Percentiles rank a stretch among this genome's conserved stretches.
Evolutionary conservation across 2,329 filamentous ascomycete genomes (phyloP).

Genomic region (Xylariaceae sp.): DNA sequence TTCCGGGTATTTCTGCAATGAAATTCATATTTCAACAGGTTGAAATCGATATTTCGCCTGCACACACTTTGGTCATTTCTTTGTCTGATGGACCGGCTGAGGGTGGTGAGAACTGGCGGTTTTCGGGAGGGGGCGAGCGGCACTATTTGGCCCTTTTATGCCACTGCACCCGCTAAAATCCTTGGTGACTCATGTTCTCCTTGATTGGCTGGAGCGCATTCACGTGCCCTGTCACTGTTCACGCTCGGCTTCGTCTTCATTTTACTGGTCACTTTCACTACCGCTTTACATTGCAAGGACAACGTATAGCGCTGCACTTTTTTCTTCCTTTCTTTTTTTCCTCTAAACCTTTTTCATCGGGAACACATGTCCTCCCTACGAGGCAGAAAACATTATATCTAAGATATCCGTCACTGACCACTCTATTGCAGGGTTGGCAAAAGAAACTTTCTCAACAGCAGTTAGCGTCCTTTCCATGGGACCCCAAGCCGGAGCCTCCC

Average conservation of each 20-base stretch:
- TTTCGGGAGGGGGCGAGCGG: slow-evolving; percentile 49
- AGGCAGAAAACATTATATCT: neutral
- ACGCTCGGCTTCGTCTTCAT: slow-evolving; percentile 18
- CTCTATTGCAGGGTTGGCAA: slow-evolving; percentile 78
- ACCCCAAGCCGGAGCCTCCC: slow-evolving; percentile 74
- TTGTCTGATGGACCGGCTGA: slow-evolving; percentile 36
- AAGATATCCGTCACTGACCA: slow-evolving; percentile 18
- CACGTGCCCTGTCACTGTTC: slow-evolving; percentile 30
- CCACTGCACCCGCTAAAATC: slow-evolving; percentile 26
- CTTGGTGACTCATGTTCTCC: slow-evolving; percentile 20
- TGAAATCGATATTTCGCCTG: neutral
- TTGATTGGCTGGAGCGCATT: slow-evolving; percentile 17
- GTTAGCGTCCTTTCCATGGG: slow-evolving; percentile 92
- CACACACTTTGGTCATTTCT: slow-evolving; percentile 9
- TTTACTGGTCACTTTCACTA: slow-evolving; percentile 19
- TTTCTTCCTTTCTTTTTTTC: neutral
- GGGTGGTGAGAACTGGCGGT: slow-evolving; percentile 43
- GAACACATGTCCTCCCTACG: neutral
- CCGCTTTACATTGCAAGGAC: slow-evolving; percentile 5
- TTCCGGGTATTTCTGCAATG: slow-evolving; percentile 1
- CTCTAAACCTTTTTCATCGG: too few species aligned
- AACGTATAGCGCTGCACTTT: neutral
- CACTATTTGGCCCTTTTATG: slow-evolving; percentile 62
- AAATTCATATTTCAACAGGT: slow-evolving; percentile 1
- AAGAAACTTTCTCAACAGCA: slow-evolving; percentile 81